These are phyloP conservation scores for Aureobasidium mangrovei DNA, from an alignment of 2,329 filamentous ascomycete species.

Conservation along the genomic window DNA sequence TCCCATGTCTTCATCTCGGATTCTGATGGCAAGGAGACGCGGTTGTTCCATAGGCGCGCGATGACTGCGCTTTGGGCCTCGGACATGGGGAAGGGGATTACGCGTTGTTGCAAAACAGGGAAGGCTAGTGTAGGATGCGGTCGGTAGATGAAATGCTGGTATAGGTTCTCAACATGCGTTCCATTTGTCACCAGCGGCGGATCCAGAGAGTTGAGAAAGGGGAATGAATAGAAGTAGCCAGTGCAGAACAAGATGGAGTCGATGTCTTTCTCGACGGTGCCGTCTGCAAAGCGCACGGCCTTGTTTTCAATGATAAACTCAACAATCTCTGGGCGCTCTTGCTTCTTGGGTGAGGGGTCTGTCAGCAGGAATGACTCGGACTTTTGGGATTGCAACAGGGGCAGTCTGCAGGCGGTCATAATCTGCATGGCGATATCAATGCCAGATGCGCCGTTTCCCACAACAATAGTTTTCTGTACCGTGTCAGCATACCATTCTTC, in stretches of 20 bases:
- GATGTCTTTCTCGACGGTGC: slow-evolving; percentile 54
- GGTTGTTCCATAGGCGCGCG: slow-evolving; percentile 66
- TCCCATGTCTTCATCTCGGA: slow-evolving; percentile 66
- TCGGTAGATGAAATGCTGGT: slow-evolving; percentile 70
- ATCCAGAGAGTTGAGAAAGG: slow-evolving; percentile 50
- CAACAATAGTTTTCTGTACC: slow-evolving; percentile 59
- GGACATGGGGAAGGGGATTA: slow-evolving; percentile 78
- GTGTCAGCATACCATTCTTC: slow-evolving; percentile 24
- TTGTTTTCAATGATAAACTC: slow-evolving; percentile 48
- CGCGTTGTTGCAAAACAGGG: slow-evolving; percentile 63
- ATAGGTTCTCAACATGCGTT: slow-evolving; percentile 60
- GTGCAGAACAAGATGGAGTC: slow-evolving; percentile 81
- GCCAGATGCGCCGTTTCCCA: slow-evolving; percentile 79
- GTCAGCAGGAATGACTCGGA: slow-evolving; percentile 39
- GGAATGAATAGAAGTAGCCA: slow-evolving; percentile 77
- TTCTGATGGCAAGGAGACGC: slow-evolving; percentile 53
- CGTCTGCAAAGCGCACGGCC: slow-evolving; percentile 59
- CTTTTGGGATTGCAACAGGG: slow-evolving; percentile 56
- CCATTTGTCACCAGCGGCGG: slow-evolving; percentile 59
- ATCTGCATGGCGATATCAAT: slow-evolving; percentile 77
- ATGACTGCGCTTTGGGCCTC: slow-evolving; percentile 73
- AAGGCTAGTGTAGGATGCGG: slow-evolving; percentile 71
- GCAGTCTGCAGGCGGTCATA: slow-evolving; percentile 47
- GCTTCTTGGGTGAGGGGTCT: slow-evolving; percentile 42
- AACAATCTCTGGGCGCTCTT: slow-evolving; percentile 46